Conservation (phyloP, 2,329 filamentous ascomycete species). For the Nemania bipapillata region DNA sequence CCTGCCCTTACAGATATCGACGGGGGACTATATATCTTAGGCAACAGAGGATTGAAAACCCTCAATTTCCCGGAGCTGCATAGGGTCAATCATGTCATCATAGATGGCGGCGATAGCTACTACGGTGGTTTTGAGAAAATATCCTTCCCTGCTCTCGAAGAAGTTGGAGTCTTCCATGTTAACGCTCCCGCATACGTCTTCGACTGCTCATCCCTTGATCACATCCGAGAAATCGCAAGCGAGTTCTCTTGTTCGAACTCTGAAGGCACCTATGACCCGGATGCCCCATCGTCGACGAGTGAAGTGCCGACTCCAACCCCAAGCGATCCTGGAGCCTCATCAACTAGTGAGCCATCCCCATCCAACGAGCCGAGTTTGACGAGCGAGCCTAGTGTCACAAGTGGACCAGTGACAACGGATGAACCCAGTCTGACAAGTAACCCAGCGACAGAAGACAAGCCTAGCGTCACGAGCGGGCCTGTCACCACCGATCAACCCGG, state of each 20-base stretch:
- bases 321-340: background rate
- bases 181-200: background rate
- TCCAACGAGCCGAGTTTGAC: background rate
- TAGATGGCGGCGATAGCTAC: background rate
- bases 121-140: slow-evolving; percentile 13
- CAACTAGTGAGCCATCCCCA: slow-evolving; percentile 6
- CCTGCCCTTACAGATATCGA: slow-evolving; percentile 20
- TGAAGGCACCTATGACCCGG: background rate
- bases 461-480: background rate
- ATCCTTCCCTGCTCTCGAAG: slow-evolving; percentile 17
- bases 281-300: slow-evolving; percentile 3
- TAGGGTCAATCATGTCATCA: slow-evolving; percentile 7
- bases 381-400: background rate
- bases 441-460: background rate
- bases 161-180: slow-evolving; percentile 14
- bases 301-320: background rate
- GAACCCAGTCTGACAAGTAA: slow-evolving; percentile 1
- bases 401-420: background rate
- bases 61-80: slow-evolving; percentile 16
- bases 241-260: slow-evolving; percentile 17
- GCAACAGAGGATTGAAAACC: background rate
- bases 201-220: slow-evolving; percentile 21
- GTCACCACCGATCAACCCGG: background rate
- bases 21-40: slow-evolving; percentile 4
- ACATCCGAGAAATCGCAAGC: slow-evolving; percentile 17